Evolutionary conservation across 352 stramenopile species (phyloP).

Genomic region (Pythium aphanidermatum): DNA sequence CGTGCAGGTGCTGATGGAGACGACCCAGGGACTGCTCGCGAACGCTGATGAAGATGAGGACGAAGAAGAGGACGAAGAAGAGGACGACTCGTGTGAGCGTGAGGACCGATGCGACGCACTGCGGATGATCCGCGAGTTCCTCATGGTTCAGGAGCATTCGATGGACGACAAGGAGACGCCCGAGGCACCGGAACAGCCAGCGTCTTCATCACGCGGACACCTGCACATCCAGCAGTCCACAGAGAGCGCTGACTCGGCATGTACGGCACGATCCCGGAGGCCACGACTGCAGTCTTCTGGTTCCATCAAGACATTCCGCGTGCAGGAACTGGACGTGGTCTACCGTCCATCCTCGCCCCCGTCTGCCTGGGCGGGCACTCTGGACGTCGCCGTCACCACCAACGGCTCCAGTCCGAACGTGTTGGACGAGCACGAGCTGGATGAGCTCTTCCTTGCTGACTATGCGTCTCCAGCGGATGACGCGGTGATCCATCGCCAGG

Average conservation of each 20-base stretch:
- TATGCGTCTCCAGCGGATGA: conserved; percentile 37
- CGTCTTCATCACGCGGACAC: too few species aligned
- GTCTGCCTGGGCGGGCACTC: conserved; percentile 6
- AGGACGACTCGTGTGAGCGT: conserved; percentile 21
- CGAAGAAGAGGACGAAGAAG: conserved; percentile 1
- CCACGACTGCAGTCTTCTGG: background rate
- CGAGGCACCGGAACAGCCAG: background rate
- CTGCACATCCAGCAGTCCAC: too few species aligned
- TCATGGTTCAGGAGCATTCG: conserved; percentile 53
- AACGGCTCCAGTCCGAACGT: conserved; percentile 2
- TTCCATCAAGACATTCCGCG: conserved; percentile 35
- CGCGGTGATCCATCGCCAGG: conserved; percentile 53
- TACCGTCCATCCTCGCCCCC: conserved; percentile 25
- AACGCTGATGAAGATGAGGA: conserved; percentile 44
- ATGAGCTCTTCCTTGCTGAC: conserved; percentile 52
- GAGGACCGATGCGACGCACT: conserved; percentile 42
- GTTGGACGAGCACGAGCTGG: conserved; percentile 31
- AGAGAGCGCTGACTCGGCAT: too few species aligned
- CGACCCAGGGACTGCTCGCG: conserved; percentile 52
- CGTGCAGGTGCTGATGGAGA: conserved; percentile 57
- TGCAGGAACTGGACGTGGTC: conserved; percentile 53
- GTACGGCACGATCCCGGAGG: conserved; percentile 11
- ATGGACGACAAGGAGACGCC: conserved; percentile 19
- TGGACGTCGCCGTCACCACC: background rate
- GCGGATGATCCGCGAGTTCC: conserved; percentile 49